These are phyloP conservation scores for Nissolia schottii DNA, from an alignment of 306 rosid genomes.

Conservation along the genomic window DNA sequence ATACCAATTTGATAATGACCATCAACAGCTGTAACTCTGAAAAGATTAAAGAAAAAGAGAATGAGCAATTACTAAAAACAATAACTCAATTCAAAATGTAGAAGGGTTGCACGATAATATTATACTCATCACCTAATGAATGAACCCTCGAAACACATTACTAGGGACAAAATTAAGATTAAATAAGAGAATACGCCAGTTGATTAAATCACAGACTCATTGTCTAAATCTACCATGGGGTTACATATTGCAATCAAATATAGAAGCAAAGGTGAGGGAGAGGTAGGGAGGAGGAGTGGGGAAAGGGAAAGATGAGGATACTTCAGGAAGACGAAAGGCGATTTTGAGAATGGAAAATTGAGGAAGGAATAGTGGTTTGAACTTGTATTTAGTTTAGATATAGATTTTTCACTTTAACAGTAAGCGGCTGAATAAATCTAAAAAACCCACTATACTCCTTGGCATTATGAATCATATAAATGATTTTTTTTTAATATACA, in stretches of 20 bases:
- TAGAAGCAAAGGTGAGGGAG: neutral
- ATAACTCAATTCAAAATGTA: neutral
- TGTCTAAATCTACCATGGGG: neutral
- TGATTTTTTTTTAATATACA: neutral
- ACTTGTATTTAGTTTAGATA: neutral
- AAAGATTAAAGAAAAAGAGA: neutral
- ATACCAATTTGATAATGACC: slow-evolving; percentile 98
- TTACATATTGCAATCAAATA: neutral
- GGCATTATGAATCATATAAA: neutral
- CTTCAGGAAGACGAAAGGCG: neutral
- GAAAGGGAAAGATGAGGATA: neutral
- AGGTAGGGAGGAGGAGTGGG: neutral
- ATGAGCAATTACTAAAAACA: neutral
- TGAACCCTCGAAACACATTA: neutral
- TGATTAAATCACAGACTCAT: neutral
- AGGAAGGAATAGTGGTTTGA: neutral
- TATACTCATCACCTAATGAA: neutral
- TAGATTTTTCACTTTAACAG: neutral
- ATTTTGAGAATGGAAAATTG: neutral
- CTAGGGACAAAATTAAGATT: neutral
- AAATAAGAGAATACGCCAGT: neutral
- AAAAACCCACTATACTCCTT: neutral
- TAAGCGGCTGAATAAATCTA: neutral
- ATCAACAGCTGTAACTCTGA: slow-evolving; percentile 95
- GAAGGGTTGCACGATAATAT: neutral